Evolutionary conservation across 2,329 filamentous ascomycete species (phyloP).

Genomic region (Fulvia fulva): DNA sequence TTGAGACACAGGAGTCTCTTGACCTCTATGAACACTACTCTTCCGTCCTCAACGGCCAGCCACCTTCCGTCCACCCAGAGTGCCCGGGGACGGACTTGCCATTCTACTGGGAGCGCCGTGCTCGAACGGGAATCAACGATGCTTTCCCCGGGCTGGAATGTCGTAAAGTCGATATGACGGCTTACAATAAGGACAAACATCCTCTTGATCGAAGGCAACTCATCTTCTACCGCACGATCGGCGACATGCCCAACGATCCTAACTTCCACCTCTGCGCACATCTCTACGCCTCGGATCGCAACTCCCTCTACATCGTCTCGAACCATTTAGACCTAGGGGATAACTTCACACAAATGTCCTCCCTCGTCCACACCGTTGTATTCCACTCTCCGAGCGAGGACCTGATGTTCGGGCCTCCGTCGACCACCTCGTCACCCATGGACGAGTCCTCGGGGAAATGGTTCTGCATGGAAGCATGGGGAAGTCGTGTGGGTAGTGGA

Average conservation of each 20-base stretch:
- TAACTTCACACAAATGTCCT: slow-evolving; percentile 42
- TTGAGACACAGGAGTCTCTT: slow-evolving; percentile 35
- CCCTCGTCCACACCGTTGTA: slow-evolving; percentile 47
- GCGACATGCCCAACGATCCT: slow-evolving; percentile 36
- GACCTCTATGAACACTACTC: slow-evolving; percentile 36
- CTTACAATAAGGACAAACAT: slow-evolving; percentile 41
- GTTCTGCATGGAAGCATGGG: slow-evolving; percentile 50
- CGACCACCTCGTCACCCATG: slow-evolving; percentile 16
- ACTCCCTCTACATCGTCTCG: slow-evolving; percentile 51
- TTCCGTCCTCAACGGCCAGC: slow-evolving; percentile 33
- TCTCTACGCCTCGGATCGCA: slow-evolving; percentile 55
- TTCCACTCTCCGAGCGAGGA: slow-evolving; percentile 43
- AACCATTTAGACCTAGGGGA: slow-evolving; percentile 46
- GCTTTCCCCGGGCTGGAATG: slow-evolving; percentile 45
- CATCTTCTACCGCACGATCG: slow-evolving; percentile 45
- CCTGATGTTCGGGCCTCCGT: slow-evolving; percentile 35
- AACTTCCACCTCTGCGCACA: slow-evolving; percentile 58
- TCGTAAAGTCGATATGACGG: slow-evolving; percentile 51
- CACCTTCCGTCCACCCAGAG: slow-evolving; percentile 31
- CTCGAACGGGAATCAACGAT: slow-evolving; percentile 37
- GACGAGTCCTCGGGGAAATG: slow-evolving; percentile 37
- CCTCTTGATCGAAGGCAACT: slow-evolving; percentile 41
- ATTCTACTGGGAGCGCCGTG: slow-evolving; percentile 33
- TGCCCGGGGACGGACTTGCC: slow-evolving; percentile 36
- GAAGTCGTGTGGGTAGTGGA: slow-evolving; percentile 42